phyloP scores from a whole-genome alignment of 768 basidiomycete species.

The Boletus vermiculosoides region DNA sequence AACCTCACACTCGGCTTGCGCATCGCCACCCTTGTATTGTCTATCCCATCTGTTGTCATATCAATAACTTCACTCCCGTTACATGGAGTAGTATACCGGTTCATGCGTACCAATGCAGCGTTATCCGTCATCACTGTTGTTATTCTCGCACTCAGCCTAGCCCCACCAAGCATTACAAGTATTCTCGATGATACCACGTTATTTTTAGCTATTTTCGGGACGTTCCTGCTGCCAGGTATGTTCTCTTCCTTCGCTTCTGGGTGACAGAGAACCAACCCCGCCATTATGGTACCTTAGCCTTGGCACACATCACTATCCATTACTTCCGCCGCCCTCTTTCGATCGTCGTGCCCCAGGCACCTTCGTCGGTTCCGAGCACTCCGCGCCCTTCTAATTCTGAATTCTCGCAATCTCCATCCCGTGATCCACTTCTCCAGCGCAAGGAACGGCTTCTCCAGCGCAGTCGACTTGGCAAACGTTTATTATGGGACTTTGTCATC shows the following conservation, averaged over 20 bases:
- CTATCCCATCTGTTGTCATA: constrained; percentile 57
- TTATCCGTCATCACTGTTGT: constrained; percentile 42
- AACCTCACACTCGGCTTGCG: constrained; percentile 38
- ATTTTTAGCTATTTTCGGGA: constrained; percentile 50
- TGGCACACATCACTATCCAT: constrained; percentile 79
- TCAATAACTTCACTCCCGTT: constrained; percentile 54
- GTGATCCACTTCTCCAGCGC: constrained; percentile 74
- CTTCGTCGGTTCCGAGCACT: constrained; percentile 22
- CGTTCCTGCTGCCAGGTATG: constrained; percentile 64
- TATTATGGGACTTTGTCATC: constrained; percentile 82
- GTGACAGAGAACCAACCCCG: not conserved
- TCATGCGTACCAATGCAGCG: constrained; percentile 43
- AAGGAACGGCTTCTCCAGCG: constrained; percentile 86
- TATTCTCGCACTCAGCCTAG: constrained; percentile 45
- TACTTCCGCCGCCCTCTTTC: constrained; percentile 81
- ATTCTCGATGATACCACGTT: constrained; percentile 50
- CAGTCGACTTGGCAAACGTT: constrained; percentile 63
- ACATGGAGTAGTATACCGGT: constrained; percentile 41
- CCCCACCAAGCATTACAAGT: constrained; percentile 38
- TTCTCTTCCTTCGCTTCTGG: not conserved
- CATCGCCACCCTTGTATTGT: constrained; percentile 52
- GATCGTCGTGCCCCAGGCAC: constrained; percentile 69
- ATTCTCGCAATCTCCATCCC: constrained; percentile 31
- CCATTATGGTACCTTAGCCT: constrained; percentile 38
- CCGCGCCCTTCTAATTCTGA: constrained; percentile 19